These are phyloP conservation scores for Colletotrichum liaoningense DNA, from an alignment of 2,329 filamentous ascomycete genomes.

Conservation along the genomic window DNA sequence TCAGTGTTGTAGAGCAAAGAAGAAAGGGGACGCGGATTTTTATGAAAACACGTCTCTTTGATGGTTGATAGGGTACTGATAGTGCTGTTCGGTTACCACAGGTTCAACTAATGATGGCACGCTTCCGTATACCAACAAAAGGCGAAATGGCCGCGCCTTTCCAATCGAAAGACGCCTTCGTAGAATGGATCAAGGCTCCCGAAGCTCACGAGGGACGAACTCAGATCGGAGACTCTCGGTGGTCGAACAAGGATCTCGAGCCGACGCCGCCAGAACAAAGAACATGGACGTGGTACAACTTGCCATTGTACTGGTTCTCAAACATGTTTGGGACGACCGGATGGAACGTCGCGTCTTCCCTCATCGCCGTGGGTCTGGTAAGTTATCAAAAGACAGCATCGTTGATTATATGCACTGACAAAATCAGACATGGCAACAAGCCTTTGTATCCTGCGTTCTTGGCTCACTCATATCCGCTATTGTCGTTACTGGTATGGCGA, in stretches of 20 bases:
- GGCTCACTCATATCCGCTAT: slow-evolving; percentile 41
- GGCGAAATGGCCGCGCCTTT: slow-evolving; percentile 38
- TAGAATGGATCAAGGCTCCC: slow-evolving; percentile 40
- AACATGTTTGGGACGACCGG: slow-evolving; percentile 42
- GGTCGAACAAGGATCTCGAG: slow-evolving; percentile 46
- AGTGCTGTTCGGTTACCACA: background rate
- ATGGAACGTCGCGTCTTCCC: slow-evolving; percentile 43
- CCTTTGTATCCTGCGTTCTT: slow-evolving; percentile 41
- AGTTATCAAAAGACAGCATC: background rate
- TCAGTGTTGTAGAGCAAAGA: too few relatives aligned
- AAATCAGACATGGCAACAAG: slow-evolving; percentile 41
- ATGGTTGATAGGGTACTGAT: background rate
- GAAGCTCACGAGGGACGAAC: slow-evolving; percentile 34
- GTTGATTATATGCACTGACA: background rate
- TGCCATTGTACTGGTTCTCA: slow-evolving; percentile 45
- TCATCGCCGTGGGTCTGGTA: slow-evolving; percentile 43
- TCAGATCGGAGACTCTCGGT: slow-evolving; percentile 40
- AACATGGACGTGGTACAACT: slow-evolving; percentile 44
- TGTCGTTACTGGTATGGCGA: slow-evolving; percentile 42
- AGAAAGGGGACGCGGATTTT: too few relatives aligned
- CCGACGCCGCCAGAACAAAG: slow-evolving; percentile 42
- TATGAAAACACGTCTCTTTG: too few relatives aligned
- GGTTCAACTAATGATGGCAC: slow-evolving; percentile 6
- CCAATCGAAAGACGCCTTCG: slow-evolving; percentile 40
- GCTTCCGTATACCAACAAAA: slow-evolving; percentile 21